Evolutionary conservation across 2,329 filamentous ascomycete species (phyloP).

Genomic region (Aspergillus tanneri): DNA sequence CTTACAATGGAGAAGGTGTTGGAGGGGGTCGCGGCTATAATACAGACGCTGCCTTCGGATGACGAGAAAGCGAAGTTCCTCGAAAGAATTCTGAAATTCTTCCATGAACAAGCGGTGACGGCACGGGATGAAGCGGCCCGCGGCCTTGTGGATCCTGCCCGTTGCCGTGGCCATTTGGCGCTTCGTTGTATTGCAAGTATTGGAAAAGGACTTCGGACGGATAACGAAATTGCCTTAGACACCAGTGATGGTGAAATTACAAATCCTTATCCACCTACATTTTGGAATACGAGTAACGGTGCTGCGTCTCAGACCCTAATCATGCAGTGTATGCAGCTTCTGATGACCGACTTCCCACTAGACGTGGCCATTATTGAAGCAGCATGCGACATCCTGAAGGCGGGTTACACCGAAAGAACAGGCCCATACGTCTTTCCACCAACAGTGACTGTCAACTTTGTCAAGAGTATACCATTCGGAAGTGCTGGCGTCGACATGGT

Average conservation of each 20-base stretch:
- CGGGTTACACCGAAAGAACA: conserved; percentile 46
- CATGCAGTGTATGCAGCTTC: conserved; percentile 42
- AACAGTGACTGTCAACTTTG: conserved; percentile 41
- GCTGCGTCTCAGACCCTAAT: conserved; percentile 35
- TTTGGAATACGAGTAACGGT: conserved; percentile 39
- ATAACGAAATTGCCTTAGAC: conserved; percentile 38
- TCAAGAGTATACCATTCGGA: conserved; percentile 41
- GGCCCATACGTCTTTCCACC: conserved; percentile 47
- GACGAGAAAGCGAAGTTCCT: conserved; percentile 41
- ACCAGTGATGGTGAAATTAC: conserved; percentile 26
- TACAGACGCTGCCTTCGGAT: conserved; percentile 42
- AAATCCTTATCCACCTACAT: conserved; percentile 33
- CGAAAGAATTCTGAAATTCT: conserved; percentile 38
- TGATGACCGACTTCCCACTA: conserved; percentile 41
- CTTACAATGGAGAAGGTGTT: conserved; percentile 44
- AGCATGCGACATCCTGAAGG: conserved; percentile 47
- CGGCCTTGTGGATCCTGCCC: conserved; percentile 35
- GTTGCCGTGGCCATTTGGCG: conserved; percentile 35
- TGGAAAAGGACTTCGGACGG: conserved; percentile 40
- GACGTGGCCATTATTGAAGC: conserved; percentile 46
- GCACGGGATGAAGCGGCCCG: conserved; percentile 33
- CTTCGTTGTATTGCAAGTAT: conserved; percentile 44
- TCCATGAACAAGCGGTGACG: conserved; percentile 36
- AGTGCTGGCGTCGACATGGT: conserved; percentile 43
- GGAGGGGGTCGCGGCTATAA: conserved; percentile 47